phyloP scores from a whole-genome alignment of 352 stramenopile species.

The Pilasporangium apinafurcum region DNA sequence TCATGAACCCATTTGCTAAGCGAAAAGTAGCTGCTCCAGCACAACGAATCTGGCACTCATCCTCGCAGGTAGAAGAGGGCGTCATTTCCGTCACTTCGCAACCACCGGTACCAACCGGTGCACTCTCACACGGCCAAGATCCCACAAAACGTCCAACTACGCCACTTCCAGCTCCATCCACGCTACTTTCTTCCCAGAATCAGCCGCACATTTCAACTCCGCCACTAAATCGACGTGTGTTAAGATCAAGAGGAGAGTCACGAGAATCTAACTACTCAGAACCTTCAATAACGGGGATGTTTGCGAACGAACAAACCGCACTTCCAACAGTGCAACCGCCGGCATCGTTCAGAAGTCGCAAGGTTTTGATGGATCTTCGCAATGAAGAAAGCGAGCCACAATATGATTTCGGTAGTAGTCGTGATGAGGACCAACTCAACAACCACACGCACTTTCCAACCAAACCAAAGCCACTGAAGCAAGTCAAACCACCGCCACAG shows the following conservation, averaged over 20 bases:
- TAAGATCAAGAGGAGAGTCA: not conserved
- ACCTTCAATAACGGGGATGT: no score
- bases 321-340: not conserved
- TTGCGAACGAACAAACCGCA: no score
- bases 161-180: constrained; percentile 2
- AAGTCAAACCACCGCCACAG: not conserved
- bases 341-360: constrained; percentile 1
- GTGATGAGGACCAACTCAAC: constrained; percentile 1
- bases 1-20: constrained; percentile 69
- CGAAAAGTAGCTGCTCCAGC: constrained; percentile 7
- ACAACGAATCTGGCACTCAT: not conserved
- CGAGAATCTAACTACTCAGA: no score
- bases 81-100: not conserved
- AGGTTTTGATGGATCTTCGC: not conserved
- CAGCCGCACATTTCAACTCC: no score
- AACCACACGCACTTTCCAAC: constrained; percentile 9
- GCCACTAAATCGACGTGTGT: not conserved
- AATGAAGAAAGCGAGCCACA: constrained; percentile 6
- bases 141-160: constrained; percentile 4
- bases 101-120: not conserved
- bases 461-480: constrained; percentile 5
- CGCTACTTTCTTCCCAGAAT: not conserved
- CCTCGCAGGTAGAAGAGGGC: not conserved
- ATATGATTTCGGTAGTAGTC: no score
- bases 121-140: not conserved